phyloP scores from a whole-genome alignment of 2,329 filamentous ascomycete genomes.

The Trichoderma sp. region DNA sequence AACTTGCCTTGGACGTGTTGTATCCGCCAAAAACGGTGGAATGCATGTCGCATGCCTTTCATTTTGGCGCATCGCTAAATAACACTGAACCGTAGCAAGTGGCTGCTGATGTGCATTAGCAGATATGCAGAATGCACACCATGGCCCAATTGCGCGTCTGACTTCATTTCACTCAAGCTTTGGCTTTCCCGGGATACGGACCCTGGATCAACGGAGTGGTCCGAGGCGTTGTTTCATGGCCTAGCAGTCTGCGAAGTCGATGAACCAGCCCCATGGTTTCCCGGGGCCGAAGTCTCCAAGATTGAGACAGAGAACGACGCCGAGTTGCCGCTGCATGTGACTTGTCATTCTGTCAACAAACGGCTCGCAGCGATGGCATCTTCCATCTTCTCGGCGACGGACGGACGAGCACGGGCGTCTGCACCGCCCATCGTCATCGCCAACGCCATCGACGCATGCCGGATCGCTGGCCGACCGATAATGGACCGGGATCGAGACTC shows the following conservation, averaged over 20 bases:
- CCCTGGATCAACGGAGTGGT: not conserved
- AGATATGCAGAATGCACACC: not conserved
- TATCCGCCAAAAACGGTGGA: not conserved
- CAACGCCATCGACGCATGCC: not conserved
- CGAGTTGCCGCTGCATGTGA: not conserved
- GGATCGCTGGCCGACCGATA: not conserved
- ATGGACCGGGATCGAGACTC: not conserved
- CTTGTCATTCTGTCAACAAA: not conserved
- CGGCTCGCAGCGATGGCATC: not conserved
- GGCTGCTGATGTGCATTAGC: slow-evolving; percentile 13
- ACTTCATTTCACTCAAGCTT: not conserved
- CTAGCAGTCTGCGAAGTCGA: not conserved
- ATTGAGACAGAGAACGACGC: not conserved
- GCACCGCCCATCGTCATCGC: not conserved
- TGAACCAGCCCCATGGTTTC: not conserved
- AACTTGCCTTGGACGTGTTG: not conserved
- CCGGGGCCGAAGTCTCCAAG: not conserved
- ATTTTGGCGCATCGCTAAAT: slow-evolving; percentile 6
- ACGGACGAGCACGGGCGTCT: not conserved
- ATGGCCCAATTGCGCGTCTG: slow-evolving; percentile 3
- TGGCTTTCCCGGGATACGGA: not conserved
- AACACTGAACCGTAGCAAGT: not conserved
- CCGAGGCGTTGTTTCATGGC: not conserved
- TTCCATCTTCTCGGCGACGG: not conserved
- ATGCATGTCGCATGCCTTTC: not conserved